Evolutionary conservation across 306 rosid species (phyloP).

Genomic region (Lathyrus oleraceus): DNA sequence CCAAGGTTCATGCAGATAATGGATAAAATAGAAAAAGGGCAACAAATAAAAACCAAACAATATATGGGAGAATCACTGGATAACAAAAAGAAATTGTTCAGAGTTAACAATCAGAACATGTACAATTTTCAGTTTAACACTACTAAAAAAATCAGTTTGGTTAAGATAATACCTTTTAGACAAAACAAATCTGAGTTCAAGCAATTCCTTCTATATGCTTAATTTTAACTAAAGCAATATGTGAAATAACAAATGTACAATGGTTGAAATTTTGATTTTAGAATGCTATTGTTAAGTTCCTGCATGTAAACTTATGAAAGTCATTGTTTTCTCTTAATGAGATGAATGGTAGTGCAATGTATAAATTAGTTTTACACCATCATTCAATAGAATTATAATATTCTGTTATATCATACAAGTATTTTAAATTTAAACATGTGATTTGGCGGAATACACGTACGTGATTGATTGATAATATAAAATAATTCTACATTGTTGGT

Average conservation of each 20-base stretch:
- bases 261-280: not conserved
- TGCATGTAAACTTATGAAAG: slow-evolving; percentile 4
- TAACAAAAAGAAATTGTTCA: slow-evolving; percentile 2
- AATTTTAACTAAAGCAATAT: no score
- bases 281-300: not conserved
- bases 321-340: no score
- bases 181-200: no score
- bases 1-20: not conserved
- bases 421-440: no score
- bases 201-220: no score
- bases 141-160: slow-evolving; percentile 15
- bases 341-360: no score
- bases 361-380: no score
- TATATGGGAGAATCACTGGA: not conserved
- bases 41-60: not conserved
- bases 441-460: no score
- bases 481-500: no score
- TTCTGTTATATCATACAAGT: no score
- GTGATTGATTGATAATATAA: no score
- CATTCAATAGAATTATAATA: no score
- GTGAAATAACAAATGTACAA: not conserved
- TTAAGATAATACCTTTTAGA: slow-evolving; percentile 44
- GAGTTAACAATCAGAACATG: not conserved
- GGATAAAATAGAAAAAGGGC: slow-evolving; percentile 12
- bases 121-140: not conserved